phyloP scores from a whole-genome alignment of 2,329 filamentous ascomycete genomes.

The Fusarium nurragi region DNA sequence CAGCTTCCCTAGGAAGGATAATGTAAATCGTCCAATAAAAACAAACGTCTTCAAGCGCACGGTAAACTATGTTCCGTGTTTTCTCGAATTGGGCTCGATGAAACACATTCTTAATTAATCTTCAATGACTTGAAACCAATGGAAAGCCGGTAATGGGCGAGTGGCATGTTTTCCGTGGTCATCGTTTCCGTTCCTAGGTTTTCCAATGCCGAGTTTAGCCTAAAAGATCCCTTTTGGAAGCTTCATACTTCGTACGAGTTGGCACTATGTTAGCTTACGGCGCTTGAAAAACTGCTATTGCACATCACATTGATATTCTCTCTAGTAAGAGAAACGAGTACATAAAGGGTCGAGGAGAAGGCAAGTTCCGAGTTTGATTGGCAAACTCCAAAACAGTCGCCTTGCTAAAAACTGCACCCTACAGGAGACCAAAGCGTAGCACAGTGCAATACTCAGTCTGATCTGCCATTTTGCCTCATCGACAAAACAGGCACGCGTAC shows the following conservation, averaged over 20 bases:
- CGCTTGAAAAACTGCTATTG: not conserved
- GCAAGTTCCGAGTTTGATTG: not conserved
- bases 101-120: not conserved
- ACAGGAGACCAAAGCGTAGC: no score
- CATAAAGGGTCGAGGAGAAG: not conserved
- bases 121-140: constrained; percentile 8
- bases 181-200: constrained; percentile 12
- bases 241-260: not conserved
- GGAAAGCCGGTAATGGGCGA: not conserved
- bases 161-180: constrained; percentile 1
- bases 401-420: no score
- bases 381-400: no score
- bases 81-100: not conserved
- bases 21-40: constrained; percentile 16
- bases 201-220: constrained; percentile 1
- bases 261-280: not conserved
- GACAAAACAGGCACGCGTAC: no score
- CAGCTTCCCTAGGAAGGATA: not conserved
- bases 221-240: not conserved
- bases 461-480: no score
- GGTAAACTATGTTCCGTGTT: not conserved
- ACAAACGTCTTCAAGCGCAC: not conserved
- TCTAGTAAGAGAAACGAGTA: not conserved
- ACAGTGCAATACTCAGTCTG: no score
- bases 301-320: not conserved